These are phyloP conservation scores for Pachysandra terminalis DNA, from an alignment of 164 flowering plant species.

Conservation along the genomic window DNA sequence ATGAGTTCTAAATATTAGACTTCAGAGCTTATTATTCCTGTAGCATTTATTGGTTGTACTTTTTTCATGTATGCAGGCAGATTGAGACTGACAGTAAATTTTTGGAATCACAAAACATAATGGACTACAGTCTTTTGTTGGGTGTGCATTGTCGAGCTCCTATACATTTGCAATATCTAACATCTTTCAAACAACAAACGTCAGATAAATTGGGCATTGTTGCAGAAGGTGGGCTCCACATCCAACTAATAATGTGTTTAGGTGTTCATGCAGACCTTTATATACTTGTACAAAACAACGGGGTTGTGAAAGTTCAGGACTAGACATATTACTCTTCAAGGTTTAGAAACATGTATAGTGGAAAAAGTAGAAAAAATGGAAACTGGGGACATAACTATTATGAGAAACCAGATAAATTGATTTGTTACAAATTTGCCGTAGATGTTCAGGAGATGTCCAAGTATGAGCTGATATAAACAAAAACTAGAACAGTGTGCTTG, in stretches of 20 bases:
- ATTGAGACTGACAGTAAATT: conserved; percentile 85
- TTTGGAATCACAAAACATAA: conserved; percentile 75
- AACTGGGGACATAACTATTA: no score
- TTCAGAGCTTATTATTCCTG: not conserved
- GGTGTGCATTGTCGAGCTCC: conserved; percentile 99
- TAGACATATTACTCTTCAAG: no score
- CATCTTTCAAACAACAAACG: conserved; percentile 31
- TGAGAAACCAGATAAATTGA: no score
- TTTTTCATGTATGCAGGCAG: conserved; percentile 61
- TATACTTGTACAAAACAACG: no score
- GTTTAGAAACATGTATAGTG: no score
- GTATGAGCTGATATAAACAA: no score
- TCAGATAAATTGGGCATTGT: conserved; percentile 67
- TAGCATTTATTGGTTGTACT: not conserved
- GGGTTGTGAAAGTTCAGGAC: no score
- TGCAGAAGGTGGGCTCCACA: conserved; percentile 58
- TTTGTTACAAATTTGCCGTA: no score
- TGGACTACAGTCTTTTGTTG: conserved; percentile 97
- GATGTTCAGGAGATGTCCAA: no score
- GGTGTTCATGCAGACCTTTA: not conserved
- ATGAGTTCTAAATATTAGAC: no score
- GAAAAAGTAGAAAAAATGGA: no score
- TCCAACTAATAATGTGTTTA: not conserved
- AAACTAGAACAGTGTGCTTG: no score
- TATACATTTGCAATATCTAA: conserved; percentile 53